Evolutionary conservation across 2,329 filamentous ascomycete species (phyloP).

Genomic region (Xylariaceae sp.): DNA sequence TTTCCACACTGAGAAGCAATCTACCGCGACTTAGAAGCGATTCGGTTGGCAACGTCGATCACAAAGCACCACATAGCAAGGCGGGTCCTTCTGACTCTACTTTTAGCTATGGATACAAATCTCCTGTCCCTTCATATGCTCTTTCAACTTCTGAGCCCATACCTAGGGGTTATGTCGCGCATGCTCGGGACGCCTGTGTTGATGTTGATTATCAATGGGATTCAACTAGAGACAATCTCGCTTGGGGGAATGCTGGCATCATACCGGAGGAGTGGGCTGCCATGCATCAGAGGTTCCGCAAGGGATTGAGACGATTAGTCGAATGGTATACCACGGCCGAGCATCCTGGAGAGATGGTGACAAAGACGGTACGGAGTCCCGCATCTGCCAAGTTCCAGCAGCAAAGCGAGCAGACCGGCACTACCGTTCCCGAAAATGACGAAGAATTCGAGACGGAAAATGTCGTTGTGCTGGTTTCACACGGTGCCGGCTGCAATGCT

Average conservation of each 20-base stretch:
- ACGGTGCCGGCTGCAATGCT: conserved; percentile 95
- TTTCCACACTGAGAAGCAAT: conserved; percentile 24
- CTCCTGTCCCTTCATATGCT: conserved; percentile 81
- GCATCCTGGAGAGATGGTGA: conserved; percentile 54
- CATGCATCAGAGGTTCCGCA: conserved; percentile 90
- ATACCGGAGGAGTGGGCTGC: conserved; percentile 93
- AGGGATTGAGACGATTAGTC: conserved; percentile 76
- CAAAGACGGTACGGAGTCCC: conserved; percentile 41
- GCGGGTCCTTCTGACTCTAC: conserved; percentile 11
- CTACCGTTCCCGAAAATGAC: conserved; percentile 37
- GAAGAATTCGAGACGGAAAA: conserved; percentile 70
- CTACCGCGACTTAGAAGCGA: conserved; percentile 21
- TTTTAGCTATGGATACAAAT: conserved; percentile 59
- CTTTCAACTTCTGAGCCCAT: conserved; percentile 80
- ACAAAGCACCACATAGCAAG: conserved; percentile 6
- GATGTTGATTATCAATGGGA: conserved; percentile 96
- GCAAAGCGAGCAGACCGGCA: conserved; percentile 39
- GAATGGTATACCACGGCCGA: conserved; percentile 75
- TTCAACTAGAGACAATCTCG: conserved; percentile 75
- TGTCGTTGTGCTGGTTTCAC: conserved; percentile 85
- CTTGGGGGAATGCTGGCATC: conserved; percentile 86
- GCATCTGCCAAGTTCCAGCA: conserved; percentile 24
- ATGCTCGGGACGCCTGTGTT: conserved; percentile 84
- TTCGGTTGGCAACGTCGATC: conserved; percentile 10
- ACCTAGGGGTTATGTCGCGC: conserved; percentile 83